These are phyloP conservation scores for Citrus mangshanensis DNA, from an alignment of 345 rosid species.

Conservation along the genomic window DNA sequence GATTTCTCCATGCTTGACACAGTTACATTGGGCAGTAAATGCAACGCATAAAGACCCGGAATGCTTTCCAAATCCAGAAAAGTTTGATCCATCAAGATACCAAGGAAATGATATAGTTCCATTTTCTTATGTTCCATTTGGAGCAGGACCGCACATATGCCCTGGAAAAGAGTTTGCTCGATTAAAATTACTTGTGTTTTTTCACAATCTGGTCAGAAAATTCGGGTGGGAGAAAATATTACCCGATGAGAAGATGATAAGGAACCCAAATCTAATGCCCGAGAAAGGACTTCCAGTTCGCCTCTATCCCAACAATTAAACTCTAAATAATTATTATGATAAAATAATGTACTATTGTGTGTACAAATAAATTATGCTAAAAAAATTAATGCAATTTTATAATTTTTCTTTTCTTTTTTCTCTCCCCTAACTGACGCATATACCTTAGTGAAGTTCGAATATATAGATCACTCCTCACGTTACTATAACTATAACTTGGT, in stretches of 20 bases:
- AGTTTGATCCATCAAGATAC: slow-evolving; percentile 3
- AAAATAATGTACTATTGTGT: too few species aligned
- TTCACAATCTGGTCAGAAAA: background rate
- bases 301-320: background rate
- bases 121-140: background rate
- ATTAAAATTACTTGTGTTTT: background rate
- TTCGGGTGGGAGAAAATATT: background rate
- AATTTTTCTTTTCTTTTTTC: too few species aligned
- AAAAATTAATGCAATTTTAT: too few species aligned
- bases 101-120: background rate
- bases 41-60: background rate
- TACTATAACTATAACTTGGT: too few species aligned
- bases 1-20: slow-evolving; percentile 13
- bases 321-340: background rate
- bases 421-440: too few species aligned
- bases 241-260: background rate
- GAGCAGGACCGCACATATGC: background rate
- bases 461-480: too few species aligned
- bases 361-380: too few species aligned
- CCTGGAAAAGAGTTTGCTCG: background rate
- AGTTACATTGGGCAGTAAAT: background rate
- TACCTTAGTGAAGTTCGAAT: too few species aligned
- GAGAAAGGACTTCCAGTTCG: background rate
- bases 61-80: background rate
- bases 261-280: background rate